Base-by-base conservation (phyloP, 352 stramenopile species). In the Phytopythium montanum region DNA sequence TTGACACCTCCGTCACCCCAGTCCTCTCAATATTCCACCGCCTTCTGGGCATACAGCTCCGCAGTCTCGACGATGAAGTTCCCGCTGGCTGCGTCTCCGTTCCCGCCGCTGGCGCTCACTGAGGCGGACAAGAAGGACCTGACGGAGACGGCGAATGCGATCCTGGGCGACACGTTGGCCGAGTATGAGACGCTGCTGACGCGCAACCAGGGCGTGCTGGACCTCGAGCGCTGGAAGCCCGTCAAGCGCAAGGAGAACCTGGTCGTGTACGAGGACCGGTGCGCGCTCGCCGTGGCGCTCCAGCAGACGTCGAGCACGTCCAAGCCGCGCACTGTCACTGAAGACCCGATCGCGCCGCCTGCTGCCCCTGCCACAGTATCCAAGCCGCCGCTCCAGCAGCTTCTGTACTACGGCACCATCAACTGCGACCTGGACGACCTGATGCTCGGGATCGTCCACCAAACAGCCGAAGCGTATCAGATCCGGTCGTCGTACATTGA, bases 221-320 rank as follows among this genome's bases (percentile, higher is more conserved):
- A 79, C 58, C 64, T 53, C 9, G 70, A 69, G 28, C 59, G 67
- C 2, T 87, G 77, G 75, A 83, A 85, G 50, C 54, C 68, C 18
- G 61, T 87, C 56, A 81, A 79, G 54, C 66, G 64, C 0, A 76
- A 75, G 23, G 75, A 85, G 38, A 78, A 75, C 54, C 60, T 87
- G 8, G 64, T 68, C 2, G 70, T 76, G 0, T 87, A 76, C 55
- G 70, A 85, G 39, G 67, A 84, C 14, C 73, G 62, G 21, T 74
- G 66, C 29, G 66, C 66, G 14, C 62, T 74, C 2, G 69, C 66
- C 1, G 66, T 74, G n/a, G 64, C 62, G 18, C 52, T 72, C 25
- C 66, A 69, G 58, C 54, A 59, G 29, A 69, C 60, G 4, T 65
- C 12, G 48, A 73, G 69, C 54, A 66, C 52, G 0, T 34, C 29